These are phyloP conservation scores for Stenogyne calaminthoides DNA, from an alignment of 305 asterid genomes.

Conservation along the genomic window DNA sequence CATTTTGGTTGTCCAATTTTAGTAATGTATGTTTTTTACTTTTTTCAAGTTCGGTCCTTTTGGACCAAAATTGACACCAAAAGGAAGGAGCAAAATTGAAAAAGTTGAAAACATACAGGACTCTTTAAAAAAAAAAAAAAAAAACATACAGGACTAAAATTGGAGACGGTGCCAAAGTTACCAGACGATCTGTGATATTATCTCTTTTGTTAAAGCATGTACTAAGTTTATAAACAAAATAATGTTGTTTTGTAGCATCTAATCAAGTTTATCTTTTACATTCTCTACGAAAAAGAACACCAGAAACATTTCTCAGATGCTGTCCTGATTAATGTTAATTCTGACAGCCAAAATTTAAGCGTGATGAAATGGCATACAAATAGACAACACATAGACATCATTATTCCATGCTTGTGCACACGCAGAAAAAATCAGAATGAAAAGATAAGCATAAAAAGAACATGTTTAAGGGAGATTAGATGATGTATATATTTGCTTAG, in stretches of 20 bases:
- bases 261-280: background rate
- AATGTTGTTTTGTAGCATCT: background rate
- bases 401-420: background rate
- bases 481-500: background rate
- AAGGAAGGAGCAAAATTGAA: too few relatives aligned
- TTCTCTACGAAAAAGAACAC: background rate
- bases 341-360: background rate
- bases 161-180: too few relatives aligned
- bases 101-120: too few relatives aligned
- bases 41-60: too few relatives aligned
- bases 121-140: too few relatives aligned
- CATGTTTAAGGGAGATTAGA: background rate
- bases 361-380: background rate
- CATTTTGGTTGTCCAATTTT: too few relatives aligned
- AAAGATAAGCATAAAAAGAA: background rate
- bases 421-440: background rate
- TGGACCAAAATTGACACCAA: too few relatives aligned
- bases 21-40: too few relatives aligned
- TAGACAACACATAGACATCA: background rate
- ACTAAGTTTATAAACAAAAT: background rate
- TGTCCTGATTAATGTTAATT: background rate
- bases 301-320: background rate
- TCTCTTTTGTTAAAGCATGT: background rate
- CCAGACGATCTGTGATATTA: too few relatives aligned
- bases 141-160: too few relatives aligned